Conservation (phyloP, 2,329 filamentous ascomycete genomes). For the Diaporthe humulicola region DNA sequence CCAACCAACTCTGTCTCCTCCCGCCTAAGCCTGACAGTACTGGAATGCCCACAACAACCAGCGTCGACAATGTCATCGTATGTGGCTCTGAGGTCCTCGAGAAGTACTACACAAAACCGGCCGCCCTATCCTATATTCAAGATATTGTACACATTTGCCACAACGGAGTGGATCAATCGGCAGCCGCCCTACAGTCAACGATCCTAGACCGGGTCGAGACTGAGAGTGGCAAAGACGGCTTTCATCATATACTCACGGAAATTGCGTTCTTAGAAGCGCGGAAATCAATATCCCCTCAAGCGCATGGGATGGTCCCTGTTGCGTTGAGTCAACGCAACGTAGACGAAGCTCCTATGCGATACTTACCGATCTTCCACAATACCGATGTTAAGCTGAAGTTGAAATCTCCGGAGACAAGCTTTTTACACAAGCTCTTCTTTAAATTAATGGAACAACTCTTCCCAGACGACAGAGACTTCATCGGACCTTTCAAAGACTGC, state of each 20-base stretch:
- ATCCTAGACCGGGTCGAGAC: not conserved
- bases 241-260: not conserved
- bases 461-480: not conserved
- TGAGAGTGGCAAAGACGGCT: not conserved
- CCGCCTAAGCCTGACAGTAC: not conserved
- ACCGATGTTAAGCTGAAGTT: not conserved
- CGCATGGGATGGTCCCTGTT: not conserved
- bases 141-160: not conserved
- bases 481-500: not conserved
- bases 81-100: slow-evolving; percentile 4
- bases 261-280: not conserved
- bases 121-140: not conserved
- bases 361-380: not conserved
- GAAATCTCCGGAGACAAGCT: not conserved
- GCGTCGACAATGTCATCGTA: slow-evolving; percentile 5
- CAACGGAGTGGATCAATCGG: fast-evolving
- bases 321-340: not conserved
- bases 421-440: not conserved
- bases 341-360: not conserved
- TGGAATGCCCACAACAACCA: not conserved
- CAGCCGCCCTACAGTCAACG: not conserved
- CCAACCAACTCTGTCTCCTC: slow-evolving; percentile 3
- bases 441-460: not conserved
- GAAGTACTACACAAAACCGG: not conserved
- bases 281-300: fast-evolving